These are phyloP conservation scores for Gaertneriomyces sp. DNA, from an alignment of 192 early-diverging fungal species.

Conservation along the genomic window DNA sequence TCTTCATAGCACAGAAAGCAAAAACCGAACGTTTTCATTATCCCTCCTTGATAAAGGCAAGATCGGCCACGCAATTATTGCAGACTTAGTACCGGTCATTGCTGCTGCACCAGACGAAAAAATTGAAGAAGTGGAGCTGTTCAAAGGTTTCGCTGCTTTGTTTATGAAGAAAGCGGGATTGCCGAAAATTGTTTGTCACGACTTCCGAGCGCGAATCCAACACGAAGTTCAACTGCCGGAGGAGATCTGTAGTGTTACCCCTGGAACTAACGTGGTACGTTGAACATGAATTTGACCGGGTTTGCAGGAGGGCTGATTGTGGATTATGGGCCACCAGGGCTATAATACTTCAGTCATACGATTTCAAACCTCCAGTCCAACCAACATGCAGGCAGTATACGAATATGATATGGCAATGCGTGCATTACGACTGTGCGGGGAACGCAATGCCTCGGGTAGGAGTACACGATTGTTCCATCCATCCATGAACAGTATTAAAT, in stretches of 20 bases:
- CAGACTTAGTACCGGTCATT: not conserved
- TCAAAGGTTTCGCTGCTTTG: slow-evolving; percentile 15
- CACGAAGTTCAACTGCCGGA: slow-evolving; percentile 2
- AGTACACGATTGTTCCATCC: too few relatives aligned
- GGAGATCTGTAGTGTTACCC: not conserved
- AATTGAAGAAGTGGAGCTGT: slow-evolving; percentile 27
- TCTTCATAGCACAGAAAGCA: slow-evolving; percentile 9
- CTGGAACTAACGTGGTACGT: slow-evolving; percentile 17
- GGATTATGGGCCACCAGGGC: not conserved
- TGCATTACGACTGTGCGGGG: too few relatives aligned
- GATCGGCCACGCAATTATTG: not conserved
- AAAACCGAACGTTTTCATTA: not conserved
- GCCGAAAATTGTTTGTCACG: not conserved
- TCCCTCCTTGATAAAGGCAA: not conserved
- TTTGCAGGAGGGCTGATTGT: not conserved
- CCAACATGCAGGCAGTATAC: slow-evolving; percentile 9
- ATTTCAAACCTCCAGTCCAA: slow-evolving; percentile 15
- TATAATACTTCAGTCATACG: slow-evolving; percentile 2
- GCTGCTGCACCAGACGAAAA: not conserved
- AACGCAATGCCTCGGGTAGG: too few relatives aligned
- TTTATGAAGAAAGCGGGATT: slow-evolving; percentile 8
- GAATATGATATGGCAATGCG: slow-evolving; percentile 8
- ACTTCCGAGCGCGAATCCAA: slow-evolving; percentile 2
- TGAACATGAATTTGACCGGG: not conserved
- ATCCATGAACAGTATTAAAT: too few relatives aligned